Percentiles rank a stretch among this genome's conserved stretches.
phyloP scores from a whole-genome alignment of 768 basidiomycete genomes.

The Rhodosporidiobolus odoratus region DNA sequence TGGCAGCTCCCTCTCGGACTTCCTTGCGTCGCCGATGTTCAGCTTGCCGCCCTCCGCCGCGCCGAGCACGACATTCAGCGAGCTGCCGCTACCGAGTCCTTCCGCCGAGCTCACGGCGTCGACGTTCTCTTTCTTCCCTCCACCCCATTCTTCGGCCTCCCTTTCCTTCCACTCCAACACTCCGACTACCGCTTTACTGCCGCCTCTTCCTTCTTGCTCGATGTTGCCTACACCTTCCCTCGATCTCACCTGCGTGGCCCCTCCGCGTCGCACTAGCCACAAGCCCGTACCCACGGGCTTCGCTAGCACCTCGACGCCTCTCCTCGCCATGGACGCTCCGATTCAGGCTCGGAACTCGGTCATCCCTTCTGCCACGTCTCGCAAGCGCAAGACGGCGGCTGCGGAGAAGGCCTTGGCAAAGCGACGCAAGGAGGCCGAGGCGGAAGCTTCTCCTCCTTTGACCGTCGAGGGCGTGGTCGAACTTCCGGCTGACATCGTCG shows the following conservation, averaged over 20 bases:
- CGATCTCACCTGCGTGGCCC: too few relatives aligned
- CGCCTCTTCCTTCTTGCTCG: not conserved
- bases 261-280: not conserved
- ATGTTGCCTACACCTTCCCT: too few relatives aligned
- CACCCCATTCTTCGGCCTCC: constrained; percentile 1
- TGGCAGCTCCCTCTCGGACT: constrained; percentile 17
- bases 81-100: constrained; percentile 11
- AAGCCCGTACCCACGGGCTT: constrained; percentile 27
- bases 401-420: constrained; percentile 37
- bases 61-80: constrained; percentile 8
- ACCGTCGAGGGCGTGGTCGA: too few relatives aligned
- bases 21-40: constrained; percentile 34
- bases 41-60: not conserved
- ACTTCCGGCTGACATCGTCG: constrained; percentile 28
- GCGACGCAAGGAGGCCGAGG: constrained; percentile 18
- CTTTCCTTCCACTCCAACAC: not conserved
- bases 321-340: constrained; percentile 67
- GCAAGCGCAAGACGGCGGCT: constrained; percentile 54
- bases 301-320: not conserved
- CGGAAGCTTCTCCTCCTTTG: not conserved
- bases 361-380: constrained; percentile 67
- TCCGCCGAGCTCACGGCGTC: not conserved
- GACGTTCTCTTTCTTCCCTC: constrained; percentile 19
- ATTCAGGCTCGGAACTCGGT: constrained; percentile 70
- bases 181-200: not conserved